Base-by-base conservation (phyloP, 345 rosid genomes). In the Raphanus sativus region DNA sequence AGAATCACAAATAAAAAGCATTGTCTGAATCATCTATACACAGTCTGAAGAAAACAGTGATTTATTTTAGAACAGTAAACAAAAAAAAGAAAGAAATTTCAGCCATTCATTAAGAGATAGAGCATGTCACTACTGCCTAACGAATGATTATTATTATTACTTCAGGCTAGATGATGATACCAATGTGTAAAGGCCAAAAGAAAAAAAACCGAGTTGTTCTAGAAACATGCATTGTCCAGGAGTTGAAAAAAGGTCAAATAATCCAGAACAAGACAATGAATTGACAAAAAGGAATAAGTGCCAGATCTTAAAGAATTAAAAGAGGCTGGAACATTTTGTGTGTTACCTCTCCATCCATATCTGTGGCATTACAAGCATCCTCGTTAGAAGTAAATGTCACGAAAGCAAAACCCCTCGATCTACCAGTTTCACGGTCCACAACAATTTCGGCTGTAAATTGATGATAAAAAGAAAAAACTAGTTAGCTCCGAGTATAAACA, bases 391-490 rank as follows among this genome's bases (percentile, higher is more conserved):
- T 81, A 77, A 72, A 94, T 10, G 96, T 94, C 12, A 94, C 73
- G 69, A 92, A 94, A 58, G 89, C 98, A 87, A 92, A 92, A 8
- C 98, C 98, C 80, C 97, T 92, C 1, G 99, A 94, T 69, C 91
- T 85, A 10, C 98, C 97, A 73, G 90, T 85, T 33, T 94, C 99
- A 67, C 98, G 92, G 81, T 94, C 97, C 82, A 85, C 30, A 71
- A 92, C 88, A 55, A 94, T 81, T 85, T 91, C 86, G 17, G 97
- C 99, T 95, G 85, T 74, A 84, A 52, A 15, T 59, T 67, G 69
- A 69, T 11, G 12, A 38, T 9, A 63, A 56, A n/a, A n/a, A n/a
- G n/a, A n/a, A n/a, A n/a, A 52, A 64, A 33, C 1, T 13, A 74
- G 42, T 62, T 52, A 74, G 32, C 54, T 16, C 7, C 48, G 21